Evolutionary conservation across 106 monocot species (phyloP), one percentile per base, ranked within the genome.

Genomic region (Vanilla planifolia): DNA sequence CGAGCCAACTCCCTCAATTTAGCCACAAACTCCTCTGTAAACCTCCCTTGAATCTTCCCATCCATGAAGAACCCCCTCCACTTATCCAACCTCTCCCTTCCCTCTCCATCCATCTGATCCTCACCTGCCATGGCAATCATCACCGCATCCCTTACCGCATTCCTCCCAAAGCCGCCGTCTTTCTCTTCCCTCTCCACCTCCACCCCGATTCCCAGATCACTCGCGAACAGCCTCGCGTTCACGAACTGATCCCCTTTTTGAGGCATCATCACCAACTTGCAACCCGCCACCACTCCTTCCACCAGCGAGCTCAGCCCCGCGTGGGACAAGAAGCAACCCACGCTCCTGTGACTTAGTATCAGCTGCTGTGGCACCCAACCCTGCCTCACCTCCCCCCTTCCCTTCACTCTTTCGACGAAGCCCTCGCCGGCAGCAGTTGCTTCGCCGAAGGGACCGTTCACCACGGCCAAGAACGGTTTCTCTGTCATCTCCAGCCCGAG

Each of bases 321-420:
- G 59, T 85, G 85, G 63, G 45, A 67, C 4, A 85, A 11, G 67
- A 70, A 85, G 63, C 73, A 73, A 2, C 80, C 80, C 21, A 80
- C 85, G 59, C 52, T 67, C 7, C 28, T 26, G 67, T 80, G 85
- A n/a, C 30, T 36, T 5, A 85, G 67, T 36, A 85, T 77, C 28
- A 61, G 73, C 47, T 71, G 76, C 77, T 85, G 80, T 42, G 70
- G 85, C 24, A 65, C 77, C 85, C 80, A 85, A 3, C 85, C 85
- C 0, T 36, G 47, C 51, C 67, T 72, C 57, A 77, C 62, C 14
- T 26, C 3, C 25, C 80, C 80, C 8, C 59, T 65, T 27, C 62
- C 73, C 14, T 26, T 1, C 25, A 77, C 80, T 5, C 59, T 65
- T 27, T 59, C 73, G 25, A n/a, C 43, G 45, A 43, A 26, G 80